Conservation (phyloP, 2,329 filamentous ascomycete species). For the Talaromyces sp. region DNA sequence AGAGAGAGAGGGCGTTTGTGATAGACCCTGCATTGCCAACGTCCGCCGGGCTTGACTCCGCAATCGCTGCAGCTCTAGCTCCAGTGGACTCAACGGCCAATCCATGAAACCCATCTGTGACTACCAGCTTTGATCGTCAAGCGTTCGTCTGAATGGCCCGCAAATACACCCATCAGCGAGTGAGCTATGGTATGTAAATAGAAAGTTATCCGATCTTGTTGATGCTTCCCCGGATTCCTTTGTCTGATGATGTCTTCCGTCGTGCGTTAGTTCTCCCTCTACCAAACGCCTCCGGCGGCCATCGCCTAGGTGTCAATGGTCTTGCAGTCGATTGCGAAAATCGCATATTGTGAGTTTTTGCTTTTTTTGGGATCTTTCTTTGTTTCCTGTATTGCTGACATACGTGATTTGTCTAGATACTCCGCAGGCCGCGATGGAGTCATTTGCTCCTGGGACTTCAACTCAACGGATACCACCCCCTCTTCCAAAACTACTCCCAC, state of each 20-base stretch:
- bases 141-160: constrained; percentile 52
- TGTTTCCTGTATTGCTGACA: not conserved
- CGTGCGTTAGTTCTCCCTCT: constrained; percentile 62
- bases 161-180: constrained; percentile 61
- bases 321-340: constrained; percentile 78
- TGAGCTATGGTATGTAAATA: constrained; percentile 59
- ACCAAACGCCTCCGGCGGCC: constrained; percentile 70
- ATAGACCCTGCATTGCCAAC: not conserved
- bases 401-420: constrained; percentile 56
- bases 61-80: constrained; percentile 13
- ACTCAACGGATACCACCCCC: constrained; percentile 32
- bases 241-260: constrained; percentile 10
- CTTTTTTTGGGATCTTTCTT: not conserved
- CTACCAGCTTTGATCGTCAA: not conserved
- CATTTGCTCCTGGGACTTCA: constrained; percentile 89
- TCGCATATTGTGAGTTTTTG: constrained; percentile 69
- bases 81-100: not conserved
- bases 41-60: constrained; percentile 10
- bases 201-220: not conserved
- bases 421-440: constrained; percentile 93
- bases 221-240: not conserved
- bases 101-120: not conserved
- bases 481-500: constrained; percentile 27
- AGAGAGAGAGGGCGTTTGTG: not conserved
- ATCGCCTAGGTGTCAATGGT: constrained; percentile 91